Percentiles rank a stretch among this genome's conserved stretches.
phyloP scores from a whole-genome alignment of 495 filamentous ascomycete genomes.

The Penicillium malachiteum region DNA sequence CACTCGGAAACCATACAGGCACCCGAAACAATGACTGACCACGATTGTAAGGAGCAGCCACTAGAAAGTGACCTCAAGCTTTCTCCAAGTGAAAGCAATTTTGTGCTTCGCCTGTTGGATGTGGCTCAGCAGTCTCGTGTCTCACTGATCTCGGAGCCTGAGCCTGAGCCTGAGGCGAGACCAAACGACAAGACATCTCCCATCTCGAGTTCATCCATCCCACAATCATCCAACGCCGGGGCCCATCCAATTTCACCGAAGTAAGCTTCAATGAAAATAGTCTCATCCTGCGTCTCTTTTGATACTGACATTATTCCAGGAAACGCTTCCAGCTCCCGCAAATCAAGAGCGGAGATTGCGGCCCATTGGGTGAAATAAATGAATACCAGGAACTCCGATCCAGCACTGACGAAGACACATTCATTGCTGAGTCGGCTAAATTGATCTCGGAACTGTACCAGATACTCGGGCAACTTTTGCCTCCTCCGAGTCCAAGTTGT shows the following conservation, averaged over 20 bases:
- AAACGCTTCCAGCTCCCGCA: neutral
- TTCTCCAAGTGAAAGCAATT: neutral
- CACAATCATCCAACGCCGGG: neutral
- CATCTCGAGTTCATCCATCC: neutral
- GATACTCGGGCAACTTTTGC: neutral
- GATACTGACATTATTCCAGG: neutral
- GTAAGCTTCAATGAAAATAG: neutral
- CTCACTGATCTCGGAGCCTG: neutral
- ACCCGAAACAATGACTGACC: neutral
- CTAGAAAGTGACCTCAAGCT: neutral
- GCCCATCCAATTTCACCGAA: neutral
- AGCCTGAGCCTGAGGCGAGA: neutral
- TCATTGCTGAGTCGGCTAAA: neutral
- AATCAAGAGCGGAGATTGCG: neutral
- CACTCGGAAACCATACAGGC: neutral
- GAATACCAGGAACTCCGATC: neutral
- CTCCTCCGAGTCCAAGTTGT: no score
- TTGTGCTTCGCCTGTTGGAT: neutral
- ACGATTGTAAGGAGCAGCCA: neutral
- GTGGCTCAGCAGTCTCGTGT: neutral
- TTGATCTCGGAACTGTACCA: constrained; percentile 1
- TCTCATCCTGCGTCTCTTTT: neutral
- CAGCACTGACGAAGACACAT: neutral
- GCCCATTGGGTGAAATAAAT: no score
- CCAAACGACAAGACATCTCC: neutral